A percentile compares a stretch with the other conserved stretches of the same genome.
These are phyloP conservation scores for Collybia sordida DNA, from an alignment of 768 basidiomycete species.

Conservation along the genomic window DNA sequence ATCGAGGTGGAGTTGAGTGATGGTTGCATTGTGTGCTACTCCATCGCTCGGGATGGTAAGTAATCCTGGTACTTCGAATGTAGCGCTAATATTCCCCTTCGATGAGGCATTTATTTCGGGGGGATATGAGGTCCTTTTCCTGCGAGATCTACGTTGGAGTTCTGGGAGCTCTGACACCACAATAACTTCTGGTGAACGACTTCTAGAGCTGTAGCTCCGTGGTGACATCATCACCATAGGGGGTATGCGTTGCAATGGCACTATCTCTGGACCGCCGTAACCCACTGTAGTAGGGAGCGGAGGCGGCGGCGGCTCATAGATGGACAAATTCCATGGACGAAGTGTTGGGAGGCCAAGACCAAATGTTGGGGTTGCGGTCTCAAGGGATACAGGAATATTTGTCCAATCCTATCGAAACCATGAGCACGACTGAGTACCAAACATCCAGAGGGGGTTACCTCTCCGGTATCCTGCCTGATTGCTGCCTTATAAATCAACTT, in stretches of 20 bases:
- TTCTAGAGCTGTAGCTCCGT: too few species aligned
- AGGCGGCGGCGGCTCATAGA: too few species aligned
- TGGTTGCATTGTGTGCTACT: conserved; percentile 25
- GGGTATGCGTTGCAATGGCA: too few species aligned
- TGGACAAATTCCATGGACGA: conserved; percentile 32
- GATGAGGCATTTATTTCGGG: too few species aligned
- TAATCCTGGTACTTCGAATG: conserved; percentile 24
- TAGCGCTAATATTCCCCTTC: conserved; percentile 23
- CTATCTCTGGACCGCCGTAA: too few species aligned
- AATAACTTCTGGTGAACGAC: too few species aligned
- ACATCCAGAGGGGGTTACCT: conserved; percentile 20
- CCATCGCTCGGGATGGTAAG: conserved; percentile 24
- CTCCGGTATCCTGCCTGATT: conserved; percentile 41
- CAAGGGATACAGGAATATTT: conserved; percentile 26
- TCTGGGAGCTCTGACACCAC: too few species aligned
- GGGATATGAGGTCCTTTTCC: too few species aligned
- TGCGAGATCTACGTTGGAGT: too few species aligned
- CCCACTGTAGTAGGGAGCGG: too few species aligned
- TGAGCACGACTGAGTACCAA: not conserved
- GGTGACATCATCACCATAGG: too few species aligned
- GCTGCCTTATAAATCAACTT: conserved; percentile 39
- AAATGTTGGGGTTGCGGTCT: conserved; percentile 40
- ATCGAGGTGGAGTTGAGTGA: conserved; percentile 19
- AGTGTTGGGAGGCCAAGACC: conserved; percentile 34
- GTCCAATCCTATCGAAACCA: conserved; percentile 10